phyloP scores from a whole-genome alignment of 78 protist genomes.

The Monocercomonoides exilis region DNA sequence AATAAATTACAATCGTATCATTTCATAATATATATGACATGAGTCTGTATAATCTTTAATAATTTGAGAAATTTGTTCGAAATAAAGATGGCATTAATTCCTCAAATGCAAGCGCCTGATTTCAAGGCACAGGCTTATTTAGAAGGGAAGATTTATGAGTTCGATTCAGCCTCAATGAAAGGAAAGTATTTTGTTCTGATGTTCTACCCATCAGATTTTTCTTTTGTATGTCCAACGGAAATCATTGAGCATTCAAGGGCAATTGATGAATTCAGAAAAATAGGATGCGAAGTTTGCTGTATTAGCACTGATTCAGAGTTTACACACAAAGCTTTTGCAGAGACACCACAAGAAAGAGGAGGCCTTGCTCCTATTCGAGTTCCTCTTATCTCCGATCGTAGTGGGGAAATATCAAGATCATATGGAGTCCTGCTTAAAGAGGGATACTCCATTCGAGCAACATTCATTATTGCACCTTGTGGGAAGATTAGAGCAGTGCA shows the following conservation, averaged over 20 bases:
- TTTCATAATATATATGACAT: too few relatives aligned
- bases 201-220: conserved; percentile 25
- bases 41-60: too few relatives aligned
- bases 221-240: conserved; percentile 37
- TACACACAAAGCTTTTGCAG: conserved; percentile 4
- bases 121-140: neutral
- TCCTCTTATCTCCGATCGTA: conserved; percentile 27
- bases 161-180: neutral
- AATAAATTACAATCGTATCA: too few relatives aligned
- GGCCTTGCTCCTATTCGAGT: conserved; percentile 12
- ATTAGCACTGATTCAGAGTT: conserved; percentile 2
- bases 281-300: neutral
- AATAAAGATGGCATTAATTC: conserved; percentile 4
- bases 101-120: neutral
- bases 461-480: conserved; percentile 12
- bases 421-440: conserved; percentile 12
- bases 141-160: neutral
- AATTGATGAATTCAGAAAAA: neutral
- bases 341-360: neutral
- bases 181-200: conserved; percentile 26
- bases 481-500: conserved; percentile 15
- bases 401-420: neutral
- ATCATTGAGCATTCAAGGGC: neutral
- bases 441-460: neutral
- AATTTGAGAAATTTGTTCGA: too few relatives aligned